Base-by-base conservation (phyloP, 2,329 filamentous ascomycete species). In the Fusarium sp. region DNA sequence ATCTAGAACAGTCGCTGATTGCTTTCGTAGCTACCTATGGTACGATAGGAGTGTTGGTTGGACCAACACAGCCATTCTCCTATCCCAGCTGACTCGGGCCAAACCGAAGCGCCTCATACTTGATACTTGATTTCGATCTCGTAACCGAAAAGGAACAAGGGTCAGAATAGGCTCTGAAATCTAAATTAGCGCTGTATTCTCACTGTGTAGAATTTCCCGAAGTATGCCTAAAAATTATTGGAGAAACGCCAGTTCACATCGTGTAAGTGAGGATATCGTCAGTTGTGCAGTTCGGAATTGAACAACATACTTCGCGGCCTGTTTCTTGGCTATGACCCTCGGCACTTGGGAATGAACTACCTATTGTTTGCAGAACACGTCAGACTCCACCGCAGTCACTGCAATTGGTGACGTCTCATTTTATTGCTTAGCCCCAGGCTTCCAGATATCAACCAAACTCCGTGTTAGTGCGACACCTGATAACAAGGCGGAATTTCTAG, bases 371-470 rank as follows among this genome's bases (percentile, higher is more conserved):
- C 2, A 17, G 33, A n/a, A n/a, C 17, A 37, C 8, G 33, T 10
- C 33, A 37, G 7, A n/a, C 33, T 37, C 33, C 33, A 37, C 17
- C 30, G 14, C 14, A n/a, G 8, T 37, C 17, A 37, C 17, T 10
- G 33, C 17, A 9, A 17, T 9, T 17, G 17, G 33, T n/a, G 15
- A 37, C 14, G 17, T 37, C 5, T 10, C 28, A 30, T 30, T n/a
- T 28, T 32, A 14, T 43, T 47, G 35, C 48, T 62, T 37, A 51
- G 59, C 56, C 56, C 20, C 46, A 22, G 15, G n/a, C 20, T 48
- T 20, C 32, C 28, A 13, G 28, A 10, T 14, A 17, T 24, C 46
- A 11, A 19, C 19, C 20, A 26, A 24, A 13, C 37, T 17, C 13
- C 20, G 14, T 10, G 30, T 35, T 35, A 33, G 30, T 19, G 30